A percentile compares a stretch with the other conserved stretches of the same genome.
Conservation (phyloP, 225 moss, liverwort and hornwort species). For the Sphagnum tenellum region DNA sequence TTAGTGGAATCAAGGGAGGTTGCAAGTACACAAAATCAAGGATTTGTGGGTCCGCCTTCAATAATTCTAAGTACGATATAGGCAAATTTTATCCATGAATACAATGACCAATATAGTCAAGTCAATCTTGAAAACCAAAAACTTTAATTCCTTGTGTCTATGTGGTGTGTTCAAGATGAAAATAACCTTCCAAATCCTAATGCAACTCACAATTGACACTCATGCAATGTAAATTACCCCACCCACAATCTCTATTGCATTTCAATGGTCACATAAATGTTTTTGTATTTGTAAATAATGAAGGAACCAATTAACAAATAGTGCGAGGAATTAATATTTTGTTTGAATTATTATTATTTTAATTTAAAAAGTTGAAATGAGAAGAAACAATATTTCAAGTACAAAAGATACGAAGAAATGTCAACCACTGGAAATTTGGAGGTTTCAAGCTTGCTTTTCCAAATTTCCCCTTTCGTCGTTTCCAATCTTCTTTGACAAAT, state of each 20-base stretch:
- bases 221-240: no score
- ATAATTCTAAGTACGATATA: slow-evolving; percentile 27
- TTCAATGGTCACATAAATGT: no score
- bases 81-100: not conserved
- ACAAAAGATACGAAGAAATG: slow-evolving; percentile 25
- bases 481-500: slow-evolving; percentile 23
- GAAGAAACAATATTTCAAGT: not conserved
- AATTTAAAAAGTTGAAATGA: not conserved
- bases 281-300: no score
- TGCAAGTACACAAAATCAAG: slow-evolving; percentile 78
- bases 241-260: no score
- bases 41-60: slow-evolving; percentile 52
- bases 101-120: not conserved
- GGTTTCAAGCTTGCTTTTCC: slow-evolving; percentile 11
- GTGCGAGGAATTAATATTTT: not conserved
- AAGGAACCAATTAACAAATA: not conserved
- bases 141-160: not conserved
- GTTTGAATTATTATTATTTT: not conserved
- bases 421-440: slow-evolving; percentile 24
- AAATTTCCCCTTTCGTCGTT: slow-evolving; percentile 22
- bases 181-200: not conserved
- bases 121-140: not conserved
- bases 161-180: not conserved
- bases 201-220: not conserved
- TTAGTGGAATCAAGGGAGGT: slow-evolving; percentile 34